Evolutionary conservation across 2,329 filamentous ascomycete genomes (phyloP), one percentile per base, ranked within the genome.

Genomic region (Hypoxylon sp.): DNA sequence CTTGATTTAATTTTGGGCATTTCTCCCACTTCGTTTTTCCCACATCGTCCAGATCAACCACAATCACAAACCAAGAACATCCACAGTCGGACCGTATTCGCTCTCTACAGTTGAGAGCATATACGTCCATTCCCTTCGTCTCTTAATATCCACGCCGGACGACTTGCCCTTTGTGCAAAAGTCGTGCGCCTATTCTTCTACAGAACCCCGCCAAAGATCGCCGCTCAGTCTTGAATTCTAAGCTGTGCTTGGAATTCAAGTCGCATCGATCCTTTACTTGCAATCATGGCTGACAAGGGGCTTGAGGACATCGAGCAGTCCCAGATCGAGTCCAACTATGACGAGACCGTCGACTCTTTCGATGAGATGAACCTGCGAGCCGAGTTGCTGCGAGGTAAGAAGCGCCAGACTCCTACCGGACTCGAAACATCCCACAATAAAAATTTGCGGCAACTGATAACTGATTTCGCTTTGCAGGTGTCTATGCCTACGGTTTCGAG

Each of bases 271-370:
- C 43, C 46, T 71, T 68, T 76, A 83, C 85, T 84, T 89, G 89
- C 92, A 94, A 97, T 91, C 88, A 98, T 98, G 94, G 94, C 94
- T 93, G 91, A 93, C 77, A 97, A 96, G 88, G 94, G 94, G 87
- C 93, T 98, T 85, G 94, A 97, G 87, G 94, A 98, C 61, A 75
- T 76, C 71, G 74, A 76, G 71, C 72, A 74, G 67, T 94, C 91
- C 84, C 93, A 97, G 86, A 99, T 99, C 88, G 96, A 99, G 89
- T 97, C 94, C 80, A 99, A 99, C 92, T 99, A 98, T 86, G 95
- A 99, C 88, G 94, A 98, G 89, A 94, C 94, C 78, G 94, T 95
- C 83, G 96, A 99, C 85, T 97, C 93, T 68, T 99, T 99, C 85
- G 95, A 99, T 84, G 88, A 94, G 76, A 99, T 99, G 95, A 90